Percentiles rank a stretch among this genome's conserved stretches.
Evolutionary conservation across 2,329 filamentous ascomycete genomes (phyloP).

Genomic region (Sporothrix brasiliensis): DNA sequence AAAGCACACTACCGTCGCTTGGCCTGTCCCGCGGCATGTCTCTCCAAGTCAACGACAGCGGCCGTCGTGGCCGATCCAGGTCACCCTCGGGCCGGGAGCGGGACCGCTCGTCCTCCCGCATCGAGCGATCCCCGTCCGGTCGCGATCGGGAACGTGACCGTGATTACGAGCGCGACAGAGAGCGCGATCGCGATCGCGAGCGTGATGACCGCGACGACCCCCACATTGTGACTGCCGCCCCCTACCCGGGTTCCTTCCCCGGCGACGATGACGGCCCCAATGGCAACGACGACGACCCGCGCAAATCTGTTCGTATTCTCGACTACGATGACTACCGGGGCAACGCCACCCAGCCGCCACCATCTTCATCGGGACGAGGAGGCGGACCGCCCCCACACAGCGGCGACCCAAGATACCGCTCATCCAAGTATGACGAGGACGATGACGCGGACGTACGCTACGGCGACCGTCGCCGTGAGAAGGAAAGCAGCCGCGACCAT

Average conservation of each 20-base stretch:
- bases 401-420: slow-evolving; percentile 44
- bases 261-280: slow-evolving; percentile 43
- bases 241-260: slow-evolving; percentile 52
- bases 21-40: slow-evolving; percentile 47
- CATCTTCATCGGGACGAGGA: background rate
- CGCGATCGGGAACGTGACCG: slow-evolving; percentile 45
- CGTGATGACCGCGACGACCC: slow-evolving; percentile 22
- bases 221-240: slow-evolving; percentile 49
- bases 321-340: slow-evolving; percentile 41
- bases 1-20: background rate
- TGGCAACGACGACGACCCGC: slow-evolving; percentile 43
- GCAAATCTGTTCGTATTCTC: slow-evolving; percentile 40
- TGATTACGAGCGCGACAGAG: slow-evolving; percentile 31
- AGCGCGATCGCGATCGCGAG: slow-evolving; percentile 15
- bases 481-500: slow-evolving; percentile 35
- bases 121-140: slow-evolving; percentile 33
- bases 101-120: slow-evolving; percentile 39
- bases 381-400: slow-evolving; percentile 26
- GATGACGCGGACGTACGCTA: slow-evolving; percentile 41
- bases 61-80: slow-evolving; percentile 52
- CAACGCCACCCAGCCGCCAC: slow-evolving; percentile 42
- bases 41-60: slow-evolving; percentile 52
- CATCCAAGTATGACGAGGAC: slow-evolving; percentile 45
- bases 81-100: slow-evolving; percentile 49
- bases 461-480: slow-evolving; percentile 39